These are phyloP conservation scores for Fusarium austroafricanum DNA, from an alignment of 2,329 filamentous ascomycete genomes.

Conservation along the genomic window DNA sequence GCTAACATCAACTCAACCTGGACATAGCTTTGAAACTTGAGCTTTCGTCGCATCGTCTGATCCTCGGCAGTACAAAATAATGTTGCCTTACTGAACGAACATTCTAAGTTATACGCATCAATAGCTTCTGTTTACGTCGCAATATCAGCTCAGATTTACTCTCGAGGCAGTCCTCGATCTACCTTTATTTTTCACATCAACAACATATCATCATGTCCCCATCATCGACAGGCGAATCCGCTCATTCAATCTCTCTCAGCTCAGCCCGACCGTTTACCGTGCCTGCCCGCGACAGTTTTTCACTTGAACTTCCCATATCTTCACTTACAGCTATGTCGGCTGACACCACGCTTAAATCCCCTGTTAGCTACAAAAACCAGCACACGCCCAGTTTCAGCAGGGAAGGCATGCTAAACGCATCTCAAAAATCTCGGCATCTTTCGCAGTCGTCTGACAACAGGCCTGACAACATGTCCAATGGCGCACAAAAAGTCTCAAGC, in stretches of 20 bases:
- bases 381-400: slow-evolving; percentile 61
- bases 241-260: slow-evolving; percentile 55
- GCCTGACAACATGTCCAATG: slow-evolving; percentile 57
- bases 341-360: slow-evolving; percentile 63
- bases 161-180: slow-evolving; percentile 25
- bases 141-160: slow-evolving; percentile 4
- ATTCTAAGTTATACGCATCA: slow-evolving; percentile 16
- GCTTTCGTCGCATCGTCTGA: slow-evolving; percentile 32
- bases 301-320: slow-evolving; percentile 61
- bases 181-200: slow-evolving; percentile 35
- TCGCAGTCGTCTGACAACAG: slow-evolving; percentile 66
- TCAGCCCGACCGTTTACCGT: slow-evolving; percentile 59
- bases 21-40: slow-evolving; percentile 13
- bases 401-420: slow-evolving; percentile 65
- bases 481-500: slow-evolving; percentile 57
- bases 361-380: slow-evolving; percentile 60
- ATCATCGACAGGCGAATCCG: slow-evolving; percentile 66
- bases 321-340: slow-evolving; percentile 56
- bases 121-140: slow-evolving; percentile 2
- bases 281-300: slow-evolving; percentile 60
- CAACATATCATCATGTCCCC: slow-evolving; percentile 59
- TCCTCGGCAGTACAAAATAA: slow-evolving; percentile 30
- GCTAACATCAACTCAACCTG: background rate
- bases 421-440: slow-evolving; percentile 65
- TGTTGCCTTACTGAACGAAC: slow-evolving; percentile 37